Evolutionary conservation across 129 eudicot species (phyloP), one percentile per base, ranked within the genome.

Genomic region (Ambrosia artemisiifolia): DNA sequence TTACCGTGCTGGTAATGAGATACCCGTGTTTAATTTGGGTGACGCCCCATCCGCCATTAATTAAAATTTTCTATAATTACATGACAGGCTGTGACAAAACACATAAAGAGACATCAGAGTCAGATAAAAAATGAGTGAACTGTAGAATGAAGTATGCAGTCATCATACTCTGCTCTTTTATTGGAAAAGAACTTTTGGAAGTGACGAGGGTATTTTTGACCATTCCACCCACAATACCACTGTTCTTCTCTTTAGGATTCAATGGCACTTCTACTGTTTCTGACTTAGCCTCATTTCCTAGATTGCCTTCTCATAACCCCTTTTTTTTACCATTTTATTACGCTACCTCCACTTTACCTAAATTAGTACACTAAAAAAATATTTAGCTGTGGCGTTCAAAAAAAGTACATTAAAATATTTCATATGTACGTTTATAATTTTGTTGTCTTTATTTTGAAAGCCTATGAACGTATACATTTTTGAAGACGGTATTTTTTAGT

Each of bases 261-360:
- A 34, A 63, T 63, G 78, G 16, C 71, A 74, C 78, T 73, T 63
- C 50, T 63, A 73, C 71, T 63, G 65, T 70, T 54, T 2, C 65
- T 70, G 38, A 35, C 75, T 70, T 18, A 24, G 33, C 51, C 35
- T 33, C 19, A 7, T 48, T 69, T 11, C 63, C 71, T 11, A 62
- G 48, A 28, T 72, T 47, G 35, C 65, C 50, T 67, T 12, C 75
- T 2, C 28, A 35, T 46, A 14, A 12, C 2, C 17, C 4, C 10
- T 7, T 38, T 18, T 12, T 63, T 44, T 43, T 7, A 65, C 70
- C 51, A 30, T 64, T 64, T 48, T 64, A 18, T 28, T 40, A 64
- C 34, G 69, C 51, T 18, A 64, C 51, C 62, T 55, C 62, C 33
- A 56, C 63, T 8, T 56, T 53, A 17, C 30, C 16, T 10, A 7